Conservation (phyloP, 108 stramenopile genomes). For the Schizochytrium sp. region DNA sequence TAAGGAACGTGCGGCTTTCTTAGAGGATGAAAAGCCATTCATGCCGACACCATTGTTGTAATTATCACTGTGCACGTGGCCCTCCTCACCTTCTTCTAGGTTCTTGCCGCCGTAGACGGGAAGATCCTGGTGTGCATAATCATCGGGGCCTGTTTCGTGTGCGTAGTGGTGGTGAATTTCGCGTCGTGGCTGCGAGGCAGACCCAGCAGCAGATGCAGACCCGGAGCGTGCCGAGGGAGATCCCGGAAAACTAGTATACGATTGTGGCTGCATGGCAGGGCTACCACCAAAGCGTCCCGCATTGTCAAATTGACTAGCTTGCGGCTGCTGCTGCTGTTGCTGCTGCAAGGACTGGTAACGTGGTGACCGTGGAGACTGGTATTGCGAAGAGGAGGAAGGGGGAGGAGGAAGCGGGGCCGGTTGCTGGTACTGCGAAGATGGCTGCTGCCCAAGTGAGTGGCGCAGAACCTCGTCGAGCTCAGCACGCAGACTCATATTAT, state of each 20-base stretch:
- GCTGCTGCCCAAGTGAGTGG: not conserved
- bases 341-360: not conserved
- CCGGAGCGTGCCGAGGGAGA: not conserved
- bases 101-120: not conserved
- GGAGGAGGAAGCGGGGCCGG: too few species aligned
- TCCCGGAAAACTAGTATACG: not conserved
- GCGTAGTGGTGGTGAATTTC: conserved; percentile 31
- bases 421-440: not conserved
- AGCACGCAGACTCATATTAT: conserved; percentile 47
- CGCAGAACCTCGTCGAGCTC: conserved; percentile 59
- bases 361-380: too few species aligned
- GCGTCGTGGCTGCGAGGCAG: not conserved
- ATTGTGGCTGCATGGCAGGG: not conserved
- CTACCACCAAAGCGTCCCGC: too few species aligned
- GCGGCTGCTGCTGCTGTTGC: not conserved
- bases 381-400: too few species aligned
- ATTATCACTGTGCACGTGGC: too few species aligned
- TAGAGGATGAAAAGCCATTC: too few species aligned
- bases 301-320: not conserved
- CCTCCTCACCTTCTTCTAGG: not conserved
- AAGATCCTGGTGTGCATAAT: not conserved
- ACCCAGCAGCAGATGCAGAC: not conserved
- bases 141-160: not conserved
- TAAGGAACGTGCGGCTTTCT: too few species aligned
- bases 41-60: too few species aligned